A percentile compares a stretch with the other conserved stretches of the same genome.
Conservation (phyloP, 2,329 filamentous ascomycete genomes). For the Periglandula ipomoeae region DNA sequence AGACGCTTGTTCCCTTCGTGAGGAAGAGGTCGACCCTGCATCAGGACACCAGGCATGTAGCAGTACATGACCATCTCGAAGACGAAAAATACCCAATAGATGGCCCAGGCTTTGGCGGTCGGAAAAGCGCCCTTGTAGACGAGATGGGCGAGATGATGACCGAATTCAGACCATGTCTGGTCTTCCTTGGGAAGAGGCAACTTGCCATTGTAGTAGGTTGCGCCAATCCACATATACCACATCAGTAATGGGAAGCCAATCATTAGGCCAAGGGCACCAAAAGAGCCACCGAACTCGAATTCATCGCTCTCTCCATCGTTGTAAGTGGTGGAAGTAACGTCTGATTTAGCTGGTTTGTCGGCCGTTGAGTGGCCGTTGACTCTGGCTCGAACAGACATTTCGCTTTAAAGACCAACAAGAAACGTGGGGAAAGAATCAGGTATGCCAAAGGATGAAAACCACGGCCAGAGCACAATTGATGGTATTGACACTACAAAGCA, state of each 20-base stretch:
- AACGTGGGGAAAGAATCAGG: too few relatives aligned
- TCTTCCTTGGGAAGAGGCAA: slow-evolving; percentile 58
- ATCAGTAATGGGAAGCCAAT: slow-evolving; percentile 85
- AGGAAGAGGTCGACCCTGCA: slow-evolving; percentile 78
- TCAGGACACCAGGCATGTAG: slow-evolving; percentile 76
- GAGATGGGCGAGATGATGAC: slow-evolving; percentile 58
- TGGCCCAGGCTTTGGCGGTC: slow-evolving; percentile 70
- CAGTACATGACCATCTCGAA: slow-evolving; percentile 80
- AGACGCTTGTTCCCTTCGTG: slow-evolving; percentile 79
- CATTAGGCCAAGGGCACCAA: slow-evolving; percentile 80
- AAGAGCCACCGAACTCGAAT: slow-evolving; percentile 80
- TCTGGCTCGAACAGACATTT: background rate
- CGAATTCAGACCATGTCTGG: slow-evolving; percentile 65
- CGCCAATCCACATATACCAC: slow-evolving; percentile 99
- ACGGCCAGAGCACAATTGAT: too few relatives aligned
- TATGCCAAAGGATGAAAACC: too few relatives aligned
- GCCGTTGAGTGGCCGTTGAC: background rate
- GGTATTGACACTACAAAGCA: too few relatives aligned
- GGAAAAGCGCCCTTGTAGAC: slow-evolving; percentile 82
- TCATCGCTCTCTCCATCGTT: slow-evolving; percentile 17
- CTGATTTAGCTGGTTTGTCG: background rate
- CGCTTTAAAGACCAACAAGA: too few relatives aligned
- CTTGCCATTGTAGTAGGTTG: slow-evolving; percentile 82
- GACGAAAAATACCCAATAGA: slow-evolving; percentile 91
- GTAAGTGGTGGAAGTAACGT: background rate